Evolutionary conservation across 1,284 basidiomycete species (phyloP).

Genomic region (Crocinoboletus sp.): DNA sequence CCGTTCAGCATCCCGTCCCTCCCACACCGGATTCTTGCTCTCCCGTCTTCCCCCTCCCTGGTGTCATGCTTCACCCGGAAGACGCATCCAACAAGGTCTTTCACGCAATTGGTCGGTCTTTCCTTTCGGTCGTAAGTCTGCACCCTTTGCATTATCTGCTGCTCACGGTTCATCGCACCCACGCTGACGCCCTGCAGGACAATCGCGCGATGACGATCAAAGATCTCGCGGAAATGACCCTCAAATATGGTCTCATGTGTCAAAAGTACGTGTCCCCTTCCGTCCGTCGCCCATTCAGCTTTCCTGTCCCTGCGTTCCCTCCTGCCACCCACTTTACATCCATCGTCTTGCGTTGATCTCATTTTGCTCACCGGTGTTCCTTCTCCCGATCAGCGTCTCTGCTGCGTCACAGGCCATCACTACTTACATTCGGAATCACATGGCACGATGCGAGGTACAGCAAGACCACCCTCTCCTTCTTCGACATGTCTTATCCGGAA

Average conservation of each 20-base stretch:
- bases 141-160: constrained; percentile 7
- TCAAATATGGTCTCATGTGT: constrained; percentile 59
- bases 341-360: constrained; percentile 13
- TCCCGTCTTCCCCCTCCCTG: constrained; percentile 50
- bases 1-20: constrained; percentile 13
- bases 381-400: constrained; percentile 45
- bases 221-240: constrained; percentile 67
- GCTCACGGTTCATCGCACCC: constrained; percentile 14
- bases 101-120: constrained; percentile 62
- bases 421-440: constrained; percentile 69
- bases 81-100: constrained; percentile 67
- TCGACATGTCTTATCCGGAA: constrained; percentile 68
- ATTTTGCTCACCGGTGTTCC: constrained; percentile 11
- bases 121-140: constrained; percentile 63
- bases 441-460: constrained; percentile 61
- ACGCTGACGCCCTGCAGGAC: constrained; percentile 38
- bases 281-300: constrained; percentile 10
- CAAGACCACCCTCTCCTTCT: constrained; percentile 69
- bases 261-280: constrained; percentile 55
- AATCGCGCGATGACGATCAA: constrained; percentile 82
- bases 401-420: constrained; percentile 76
- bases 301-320: neutral
- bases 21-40: constrained; percentile 13
- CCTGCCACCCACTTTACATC: constrained; percentile 5
- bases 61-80: constrained; percentile 64